phyloP scores from a whole-genome alignment of 2,329 filamentous ascomycete genomes.

The Fusarium irregulare region DNA sequence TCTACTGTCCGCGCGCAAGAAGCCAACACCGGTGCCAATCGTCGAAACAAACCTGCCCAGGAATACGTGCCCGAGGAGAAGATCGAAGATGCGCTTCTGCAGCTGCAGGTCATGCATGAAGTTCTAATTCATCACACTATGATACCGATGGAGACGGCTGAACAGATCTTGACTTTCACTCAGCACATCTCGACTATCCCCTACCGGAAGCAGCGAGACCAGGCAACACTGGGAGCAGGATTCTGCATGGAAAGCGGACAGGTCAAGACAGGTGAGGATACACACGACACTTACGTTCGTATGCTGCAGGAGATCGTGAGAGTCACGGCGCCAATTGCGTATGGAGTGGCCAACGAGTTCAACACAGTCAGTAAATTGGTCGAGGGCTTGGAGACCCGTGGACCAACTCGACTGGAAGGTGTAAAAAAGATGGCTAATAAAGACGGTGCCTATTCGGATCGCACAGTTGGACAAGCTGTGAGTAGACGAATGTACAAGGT shows the following conservation, averaged over 20 bases:
- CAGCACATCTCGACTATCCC: constrained; percentile 82
- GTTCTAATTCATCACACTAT: constrained; percentile 77
- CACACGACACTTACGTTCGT: constrained; percentile 74
- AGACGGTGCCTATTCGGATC: constrained; percentile 67
- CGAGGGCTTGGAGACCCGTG: constrained; percentile 66
- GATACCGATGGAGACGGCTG: constrained; percentile 70
- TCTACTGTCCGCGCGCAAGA: constrained; percentile 68
- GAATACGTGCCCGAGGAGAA: constrained; percentile 73
- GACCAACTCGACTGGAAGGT: constrained; percentile 70
- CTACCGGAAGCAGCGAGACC: constrained; percentile 69
- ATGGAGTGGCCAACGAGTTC: constrained; percentile 74
- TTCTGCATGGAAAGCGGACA: constrained; percentile 87
- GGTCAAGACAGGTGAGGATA: constrained; percentile 74
- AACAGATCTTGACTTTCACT: constrained; percentile 79
- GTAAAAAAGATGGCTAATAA: constrained; percentile 68
- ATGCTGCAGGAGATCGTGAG: constrained; percentile 82
- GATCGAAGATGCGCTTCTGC: constrained; percentile 77
- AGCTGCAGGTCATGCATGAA: constrained; percentile 74
- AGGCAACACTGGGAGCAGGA: constrained; percentile 63
- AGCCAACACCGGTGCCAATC: constrained; percentile 45
- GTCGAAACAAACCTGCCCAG: constrained; percentile 53
- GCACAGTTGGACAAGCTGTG: constrained; percentile 66
- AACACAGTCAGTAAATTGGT: constrained; percentile 68
- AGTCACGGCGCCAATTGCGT: constrained; percentile 77
- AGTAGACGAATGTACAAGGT: constrained; percentile 70